Evolutionary conservation across 2,329 filamentous ascomycete genomes (phyloP), one percentile per base, ranked within the genome.

Genomic region (Rutstroemia sp.): DNA sequence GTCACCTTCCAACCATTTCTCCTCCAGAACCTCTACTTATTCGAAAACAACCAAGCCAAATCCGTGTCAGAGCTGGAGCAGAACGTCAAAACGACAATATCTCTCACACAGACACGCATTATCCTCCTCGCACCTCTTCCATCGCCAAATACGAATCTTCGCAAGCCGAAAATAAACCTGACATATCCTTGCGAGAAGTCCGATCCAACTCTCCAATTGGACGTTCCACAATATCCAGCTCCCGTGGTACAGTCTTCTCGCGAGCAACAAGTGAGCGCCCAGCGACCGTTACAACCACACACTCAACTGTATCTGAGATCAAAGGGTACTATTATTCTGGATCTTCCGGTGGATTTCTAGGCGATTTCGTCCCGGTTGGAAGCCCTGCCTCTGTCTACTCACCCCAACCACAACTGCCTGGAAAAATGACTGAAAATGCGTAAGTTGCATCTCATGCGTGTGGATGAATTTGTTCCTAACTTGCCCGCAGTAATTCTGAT

Each of bases 21-120:
- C 49, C 54, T 19, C 53, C 57, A 8, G 58, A 49, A 54, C 63
- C 63, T 52, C 50, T 64, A 42, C 48, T 60, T n/a, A 58, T 61
- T 19, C 57, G 57, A 57, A 64, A 63, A 48, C 39, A 61, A 19
- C 57, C 59, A 34, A 57, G 44, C 47, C 58, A 59, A 52, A 37
- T 55, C n/a, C 57, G 48, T 16, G 27, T 58, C 16, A 25, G 51
- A 3, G 42, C 49, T 47, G 58, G 52, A 47, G 39, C 56, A 39
- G 49, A 42, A 48, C 23, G 55, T 9, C 45, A 54, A 21, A 48
- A 46, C 47, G 27, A 56, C 4, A 57, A 57, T 42, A 56, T 38
- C 38, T 30, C 25, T 16, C n/a, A 52, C 23, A 37, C 54, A 44
- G 39, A 48, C 53, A 41, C n/a, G 34, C 23, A 21, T 21, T 52